These are phyloP conservation scores for Mortierella sp. DNA, from an alignment of 371 early-diverging fungal genomes.

Conservation along the genomic window DNA sequence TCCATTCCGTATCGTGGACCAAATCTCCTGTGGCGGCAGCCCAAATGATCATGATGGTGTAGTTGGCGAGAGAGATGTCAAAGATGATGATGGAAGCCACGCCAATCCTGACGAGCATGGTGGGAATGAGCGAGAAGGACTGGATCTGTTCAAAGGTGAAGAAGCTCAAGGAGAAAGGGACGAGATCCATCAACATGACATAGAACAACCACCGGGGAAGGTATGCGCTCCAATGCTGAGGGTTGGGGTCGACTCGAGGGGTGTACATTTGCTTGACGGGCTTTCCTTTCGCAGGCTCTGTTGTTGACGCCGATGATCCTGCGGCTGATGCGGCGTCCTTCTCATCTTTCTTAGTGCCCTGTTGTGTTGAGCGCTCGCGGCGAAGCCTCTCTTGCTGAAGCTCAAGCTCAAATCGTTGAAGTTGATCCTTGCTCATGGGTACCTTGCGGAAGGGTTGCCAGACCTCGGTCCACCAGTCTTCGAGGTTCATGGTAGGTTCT, in stretches of 20 bases:
- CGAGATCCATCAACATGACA: constrained; percentile 25
- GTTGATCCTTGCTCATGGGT: constrained; percentile 45
- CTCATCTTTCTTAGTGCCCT: not conserved
- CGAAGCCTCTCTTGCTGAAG: constrained; percentile 23
- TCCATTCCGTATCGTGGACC: constrained; percentile 51
- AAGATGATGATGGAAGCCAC: constrained; percentile 39
- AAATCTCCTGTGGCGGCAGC: constrained; percentile 33
- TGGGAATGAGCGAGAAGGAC: constrained; percentile 12
- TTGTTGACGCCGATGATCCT: constrained; percentile 1
- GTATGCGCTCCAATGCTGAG: constrained; percentile 48
- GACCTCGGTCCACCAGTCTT: constrained; percentile 46
- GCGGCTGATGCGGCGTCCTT: constrained; percentile 2
- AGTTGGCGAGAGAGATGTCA: constrained; percentile 45
- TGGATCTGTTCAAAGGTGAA: constrained; percentile 33
- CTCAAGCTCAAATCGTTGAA: constrained; percentile 43
- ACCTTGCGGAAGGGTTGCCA: constrained; percentile 53
- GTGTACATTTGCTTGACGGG: constrained; percentile 28
- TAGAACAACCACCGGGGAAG: constrained; percentile 50
- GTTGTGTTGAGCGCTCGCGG: constrained; percentile 13
- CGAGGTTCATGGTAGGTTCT: constrained; percentile 42
- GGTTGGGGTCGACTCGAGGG: constrained; percentile 34
- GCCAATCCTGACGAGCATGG: constrained; percentile 10
- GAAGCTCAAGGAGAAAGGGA: constrained; percentile 32
- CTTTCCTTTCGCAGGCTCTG: constrained; percentile 23
- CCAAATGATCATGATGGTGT: constrained; percentile 50